Conservation (phyloP, 192 early-diverging fungal species). For the Thamnidium elegans region DNA sequence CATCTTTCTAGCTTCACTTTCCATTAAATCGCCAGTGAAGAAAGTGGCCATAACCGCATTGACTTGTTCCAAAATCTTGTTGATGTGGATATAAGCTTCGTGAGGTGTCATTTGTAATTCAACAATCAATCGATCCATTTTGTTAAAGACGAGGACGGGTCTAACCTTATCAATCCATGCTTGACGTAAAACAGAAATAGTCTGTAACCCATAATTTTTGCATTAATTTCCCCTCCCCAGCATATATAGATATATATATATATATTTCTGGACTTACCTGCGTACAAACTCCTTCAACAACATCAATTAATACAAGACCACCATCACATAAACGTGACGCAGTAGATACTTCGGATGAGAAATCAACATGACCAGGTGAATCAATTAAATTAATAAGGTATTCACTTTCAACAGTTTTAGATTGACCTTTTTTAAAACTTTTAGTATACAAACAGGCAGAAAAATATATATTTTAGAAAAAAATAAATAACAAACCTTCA, state of each 20-base stretch:
- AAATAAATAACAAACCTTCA: conserved; percentile 27
- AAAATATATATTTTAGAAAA: background rate
- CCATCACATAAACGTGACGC: conserved; percentile 97
- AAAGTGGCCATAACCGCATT: conserved; percentile 96
- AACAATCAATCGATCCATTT: conserved; percentile 93
- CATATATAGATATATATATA: background rate
- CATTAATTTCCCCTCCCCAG: no score
- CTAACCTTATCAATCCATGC: conserved; percentile 90
- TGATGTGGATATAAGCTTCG: conserved; percentile 92
- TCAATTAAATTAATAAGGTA: conserved; percentile 97
- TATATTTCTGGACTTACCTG: conserved; percentile 51
- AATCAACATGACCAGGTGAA: conserved; percentile 98
- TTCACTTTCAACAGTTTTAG: conserved; percentile 47
- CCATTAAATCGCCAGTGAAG: conserved; percentile 84
- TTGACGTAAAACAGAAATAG: conserved; percentile 92
- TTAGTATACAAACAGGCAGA: conserved; percentile 9
- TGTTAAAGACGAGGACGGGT: conserved; percentile 96
- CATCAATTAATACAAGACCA: conserved; percentile 92
- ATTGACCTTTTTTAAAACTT: conserved; percentile 1
- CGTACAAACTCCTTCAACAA: conserved; percentile 98
- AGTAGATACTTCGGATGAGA: conserved; percentile 98
- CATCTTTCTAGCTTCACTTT: conserved; percentile 67
- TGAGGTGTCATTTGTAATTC: conserved; percentile 88
- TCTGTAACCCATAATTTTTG: conserved; percentile 46
- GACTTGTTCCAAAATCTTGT: conserved; percentile 93